Evolutionary conservation across 345 rosid species (phyloP).

Genomic region (Ceriops decandra): DNA sequence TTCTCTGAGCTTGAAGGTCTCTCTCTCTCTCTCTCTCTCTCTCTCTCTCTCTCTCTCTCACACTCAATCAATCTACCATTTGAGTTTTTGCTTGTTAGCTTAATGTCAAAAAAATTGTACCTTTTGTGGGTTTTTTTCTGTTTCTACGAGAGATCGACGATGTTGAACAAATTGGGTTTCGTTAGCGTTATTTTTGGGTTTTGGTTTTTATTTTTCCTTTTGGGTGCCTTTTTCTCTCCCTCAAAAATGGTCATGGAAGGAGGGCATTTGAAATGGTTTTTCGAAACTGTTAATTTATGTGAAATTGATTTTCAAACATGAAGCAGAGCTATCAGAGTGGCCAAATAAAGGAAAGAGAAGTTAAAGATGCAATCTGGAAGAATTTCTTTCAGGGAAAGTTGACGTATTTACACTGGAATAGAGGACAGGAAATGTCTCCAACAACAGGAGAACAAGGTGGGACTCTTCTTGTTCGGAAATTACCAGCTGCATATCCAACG

Average conservation of each 20-base stretch:
- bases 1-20: constrained; percentile 59
- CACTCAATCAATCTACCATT: constrained; percentile 11
- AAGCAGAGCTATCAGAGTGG: constrained; percentile 63
- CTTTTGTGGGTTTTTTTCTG: neutral
- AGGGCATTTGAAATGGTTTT: too few species aligned
- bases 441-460: constrained; percentile 55
- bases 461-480: constrained; percentile 82
- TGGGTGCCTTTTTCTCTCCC: neutral
- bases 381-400: constrained; percentile 68
- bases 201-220: neutral
- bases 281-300: neutral
- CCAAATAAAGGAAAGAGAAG: constrained; percentile 47
- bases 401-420: constrained; percentile 66
- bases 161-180: neutral
- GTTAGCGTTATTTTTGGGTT: neutral
- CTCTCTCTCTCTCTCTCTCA: neutral
- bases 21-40: neutral
- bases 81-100: neutral
- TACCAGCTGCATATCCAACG: constrained; percentile 61
- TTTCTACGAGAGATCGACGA: neutral
- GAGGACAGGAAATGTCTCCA: constrained; percentile 71
- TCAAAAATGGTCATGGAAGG: neutral
- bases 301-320: constrained; percentile 7
- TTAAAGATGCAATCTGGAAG: constrained; percentile 51
- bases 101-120: neutral